These are phyloP conservation scores for Priceomyces melissophilus DNA, from an alignment of 805 yeast genomes.

Conservation along the genomic window DNA sequence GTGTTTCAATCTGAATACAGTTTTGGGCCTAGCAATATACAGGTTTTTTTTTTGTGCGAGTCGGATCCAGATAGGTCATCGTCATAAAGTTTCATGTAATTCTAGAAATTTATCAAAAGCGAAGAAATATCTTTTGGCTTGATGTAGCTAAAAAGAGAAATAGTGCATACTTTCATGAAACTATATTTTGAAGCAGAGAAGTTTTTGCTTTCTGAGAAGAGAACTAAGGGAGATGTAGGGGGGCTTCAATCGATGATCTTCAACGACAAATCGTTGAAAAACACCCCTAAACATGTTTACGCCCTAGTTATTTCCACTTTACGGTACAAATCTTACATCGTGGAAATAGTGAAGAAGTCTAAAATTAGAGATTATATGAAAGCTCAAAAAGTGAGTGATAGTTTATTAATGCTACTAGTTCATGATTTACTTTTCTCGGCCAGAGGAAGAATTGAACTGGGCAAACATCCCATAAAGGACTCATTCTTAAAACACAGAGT, in stretches of 20 bases:
- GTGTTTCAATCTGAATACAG: too few relatives aligned
- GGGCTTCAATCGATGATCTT: constrained; percentile 38
- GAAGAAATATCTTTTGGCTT: too few relatives aligned
- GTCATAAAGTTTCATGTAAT: too few relatives aligned
- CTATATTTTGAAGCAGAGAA: constrained; percentile 42
- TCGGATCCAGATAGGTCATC: too few relatives aligned
- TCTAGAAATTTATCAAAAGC: too few relatives aligned
- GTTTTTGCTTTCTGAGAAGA: constrained; percentile 26
- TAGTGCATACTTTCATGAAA: constrained; percentile 24
- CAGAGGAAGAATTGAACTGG: constrained; percentile 81
- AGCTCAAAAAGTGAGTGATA: constrained; percentile 44
- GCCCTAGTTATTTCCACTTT: constrained; percentile 81
- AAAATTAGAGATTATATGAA: constrained; percentile 55
- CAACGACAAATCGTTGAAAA: constrained; percentile 26
- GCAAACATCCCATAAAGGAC: constrained; percentile 82
- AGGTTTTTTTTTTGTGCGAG: too few relatives aligned
- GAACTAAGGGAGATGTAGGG: constrained; percentile 17
- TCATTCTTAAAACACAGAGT: constrained; percentile 76
- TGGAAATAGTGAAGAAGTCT: constrained; percentile 61
- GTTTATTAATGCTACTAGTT: constrained; percentile 60
- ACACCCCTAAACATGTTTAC: constrained; percentile 78
- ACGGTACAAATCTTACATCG: constrained; percentile 63
- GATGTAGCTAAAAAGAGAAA: too few relatives aligned
- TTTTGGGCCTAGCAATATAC: too few relatives aligned
- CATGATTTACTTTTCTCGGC: constrained; percentile 79